These are phyloP conservation scores for Crithidia sp. DNA, from an alignment of 208 protist genomes.

Conservation along the genomic window DNA sequence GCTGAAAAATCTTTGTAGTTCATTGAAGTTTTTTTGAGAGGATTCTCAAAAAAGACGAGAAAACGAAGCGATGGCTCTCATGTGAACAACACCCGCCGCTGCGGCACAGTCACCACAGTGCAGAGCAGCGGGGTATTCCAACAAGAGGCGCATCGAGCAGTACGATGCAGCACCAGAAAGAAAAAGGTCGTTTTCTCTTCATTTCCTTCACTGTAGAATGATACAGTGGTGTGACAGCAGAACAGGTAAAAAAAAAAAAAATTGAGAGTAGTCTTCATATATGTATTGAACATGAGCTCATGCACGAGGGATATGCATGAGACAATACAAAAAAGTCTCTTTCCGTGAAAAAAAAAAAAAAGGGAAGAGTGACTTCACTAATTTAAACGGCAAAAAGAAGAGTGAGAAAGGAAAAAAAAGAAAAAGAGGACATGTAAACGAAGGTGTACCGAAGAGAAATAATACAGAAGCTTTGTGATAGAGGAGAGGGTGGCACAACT, in stretches of 20 bases:
- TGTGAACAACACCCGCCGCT: too few relatives aligned
- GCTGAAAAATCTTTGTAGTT: neutral
- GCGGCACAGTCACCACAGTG: too few relatives aligned
- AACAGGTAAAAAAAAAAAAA: neutral
- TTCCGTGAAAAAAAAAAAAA: constrained; percentile 7
- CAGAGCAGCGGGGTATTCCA: too few relatives aligned
- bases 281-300: neutral
- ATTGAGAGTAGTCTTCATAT: neutral
- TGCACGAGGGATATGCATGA: neutral
- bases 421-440: neutral
- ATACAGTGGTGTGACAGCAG: too few relatives aligned
- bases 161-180: too few relatives aligned
- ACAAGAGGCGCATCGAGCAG: too few relatives aligned
- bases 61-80: too few relatives aligned
- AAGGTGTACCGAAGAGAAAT: constrained; percentile 10
- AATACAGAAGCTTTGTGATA: constrained; percentile 13
- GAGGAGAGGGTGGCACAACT: constrained; percentile 20
- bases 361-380: neutral
- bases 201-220: too few relatives aligned
- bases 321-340: neutral
- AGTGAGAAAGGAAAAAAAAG: neutral
- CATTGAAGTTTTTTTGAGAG: neutral
- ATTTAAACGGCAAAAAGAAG: neutral
- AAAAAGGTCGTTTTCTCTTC: too few relatives aligned
- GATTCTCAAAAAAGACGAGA: too few relatives aligned